These are phyloP conservation scores for Casaregolazyma suthepensis DNA, from an alignment of 1,139 yeast species.

Conservation along the genomic window DNA sequence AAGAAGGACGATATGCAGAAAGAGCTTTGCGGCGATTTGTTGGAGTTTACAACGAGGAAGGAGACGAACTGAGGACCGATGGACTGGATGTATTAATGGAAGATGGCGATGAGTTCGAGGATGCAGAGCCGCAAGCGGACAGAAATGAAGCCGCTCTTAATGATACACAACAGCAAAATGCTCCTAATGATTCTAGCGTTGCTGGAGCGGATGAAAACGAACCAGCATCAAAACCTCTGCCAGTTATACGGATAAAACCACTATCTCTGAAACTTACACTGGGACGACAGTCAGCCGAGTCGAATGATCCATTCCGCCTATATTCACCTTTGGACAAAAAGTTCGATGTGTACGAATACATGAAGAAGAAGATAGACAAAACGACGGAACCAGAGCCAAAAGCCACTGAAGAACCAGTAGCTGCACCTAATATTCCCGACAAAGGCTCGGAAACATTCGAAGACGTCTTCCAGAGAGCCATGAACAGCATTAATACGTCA, in stretches of 20 bases:
- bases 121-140: constrained; percentile 19
- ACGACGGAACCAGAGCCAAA: neutral
- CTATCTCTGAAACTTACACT: neutral
- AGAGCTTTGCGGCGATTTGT: constrained; percentile 44
- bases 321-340: constrained; percentile 3
- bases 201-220: constrained; percentile 8
- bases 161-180: constrained; percentile 8
- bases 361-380: constrained; percentile 1
- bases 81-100: constrained; percentile 14
- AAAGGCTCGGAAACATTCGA: constrained; percentile 3
- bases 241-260: constrained; percentile 5
- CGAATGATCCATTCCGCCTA: constrained; percentile 4
- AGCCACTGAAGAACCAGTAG: neutral
- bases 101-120: constrained; percentile 14
- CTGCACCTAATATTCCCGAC: neutral
- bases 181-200: neutral
- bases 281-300: neutral
- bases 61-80: constrained; percentile 16
- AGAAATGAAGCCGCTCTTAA: constrained; percentile 16
- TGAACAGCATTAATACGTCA: constrained; percentile 5
- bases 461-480: constrained; percentile 1
- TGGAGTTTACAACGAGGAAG: constrained; percentile 27
- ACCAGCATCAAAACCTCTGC: constrained; percentile 5
- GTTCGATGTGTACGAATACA: constrained; percentile 9
- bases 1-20: constrained; percentile 77